Evolutionary conservation across 768 basidiomycete species (phyloP), one percentile per base, ranked within the genome.

Genomic region (Xerocomellus intermedius): DNA sequence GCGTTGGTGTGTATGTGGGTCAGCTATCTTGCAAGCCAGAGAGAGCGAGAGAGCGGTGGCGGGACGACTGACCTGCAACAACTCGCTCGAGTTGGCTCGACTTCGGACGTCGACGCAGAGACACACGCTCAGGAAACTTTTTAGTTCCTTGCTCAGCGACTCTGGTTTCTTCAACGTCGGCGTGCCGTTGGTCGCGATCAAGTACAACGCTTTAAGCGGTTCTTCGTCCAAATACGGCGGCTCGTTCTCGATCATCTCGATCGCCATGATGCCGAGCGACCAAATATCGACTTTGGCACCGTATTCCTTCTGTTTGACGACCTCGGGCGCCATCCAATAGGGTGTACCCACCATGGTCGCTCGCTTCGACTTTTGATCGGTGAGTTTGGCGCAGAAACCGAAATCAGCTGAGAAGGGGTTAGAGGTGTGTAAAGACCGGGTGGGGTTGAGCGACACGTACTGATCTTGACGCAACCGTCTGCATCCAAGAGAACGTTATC

Each of bases 241-340:
- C 72, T 97, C 94, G 65, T 93, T 94, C 72, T 98, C 94, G 59
- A 98, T 95, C 95, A 98, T 98, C 79, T 98, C 93, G 57, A 98
- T 98, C 5, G 94, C 94, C 94, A 97, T 95, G 74, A 98, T 97
- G 5, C 94, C 94, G 9, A 97, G 81, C 13, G 91, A 94, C 94
- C 94, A 97, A 48, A 97, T 93, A 64, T 96, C 94, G 21, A 96
- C 94, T 72, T 96, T 96, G 24, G 93, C 91, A 43, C 94, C 94
- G 66, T 97, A 97, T 72, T 94, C 93, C 73, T 96, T 95, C 70
- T 94, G 91, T 74, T 94, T 95, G 64, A 97, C 94, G 49, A 97
- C 93, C 71, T 97, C 94, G n/a, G 94, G 94, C 3, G 94, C 94
- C 94, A 97, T 97, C 94, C 94, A 96, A 73, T 96, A 96, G 1